Base-by-base conservation (phyloP, 768 basidiomycete genomes). In the Coprinellus micaceus region DNA sequence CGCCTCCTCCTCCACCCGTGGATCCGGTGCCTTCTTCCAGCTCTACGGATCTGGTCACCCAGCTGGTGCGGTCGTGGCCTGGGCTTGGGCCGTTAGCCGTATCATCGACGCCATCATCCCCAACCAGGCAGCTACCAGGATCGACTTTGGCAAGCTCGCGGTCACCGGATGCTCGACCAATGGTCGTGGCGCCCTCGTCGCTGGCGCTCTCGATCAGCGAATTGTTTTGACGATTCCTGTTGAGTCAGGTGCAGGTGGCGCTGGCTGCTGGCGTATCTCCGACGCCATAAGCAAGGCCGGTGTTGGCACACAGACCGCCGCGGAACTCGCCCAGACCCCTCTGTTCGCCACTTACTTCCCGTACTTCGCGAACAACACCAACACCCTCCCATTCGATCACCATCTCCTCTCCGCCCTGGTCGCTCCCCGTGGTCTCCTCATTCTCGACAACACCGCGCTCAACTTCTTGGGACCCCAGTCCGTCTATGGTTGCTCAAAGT, bases 161-260 rank as follows among this genome's bases (percentile, higher is more conserved):
- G 80, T 82, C 30, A 80, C 81, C 0, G 81, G 81, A 13, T 82
- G 81, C 66, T 82, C 80, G 30, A 70, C 78, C 37, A 73, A 82
- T 59, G 82, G 82, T 61, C 82, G 82, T 64, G 82, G 81, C 52
- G 81, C 82, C 1, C 70, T 82, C 33, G 76, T 81, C 51, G 81
- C 79, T 21, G 82, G 81, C 15, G 82, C 81, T 9, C 79, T 82
- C 62, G 81, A 82, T 55, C 63, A 68, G 4, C 79, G 81, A 44
- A 77, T 83, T 60, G 77, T 77, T 4, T 69, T 83, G 54, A 82
- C 81, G 6, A 79, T 83, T 60, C 79, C 81, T 3, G 81, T 82
- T 62, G 81, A 83, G 66, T 82, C 81, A 9, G 82, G 82, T 10
- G 78, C 78, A 5, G 81, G 82, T 33, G 82, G 82, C 3, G 73